Base-by-base conservation (phyloP, 108 stramenopile genomes). In the Nitzschia sp. region DNA sequence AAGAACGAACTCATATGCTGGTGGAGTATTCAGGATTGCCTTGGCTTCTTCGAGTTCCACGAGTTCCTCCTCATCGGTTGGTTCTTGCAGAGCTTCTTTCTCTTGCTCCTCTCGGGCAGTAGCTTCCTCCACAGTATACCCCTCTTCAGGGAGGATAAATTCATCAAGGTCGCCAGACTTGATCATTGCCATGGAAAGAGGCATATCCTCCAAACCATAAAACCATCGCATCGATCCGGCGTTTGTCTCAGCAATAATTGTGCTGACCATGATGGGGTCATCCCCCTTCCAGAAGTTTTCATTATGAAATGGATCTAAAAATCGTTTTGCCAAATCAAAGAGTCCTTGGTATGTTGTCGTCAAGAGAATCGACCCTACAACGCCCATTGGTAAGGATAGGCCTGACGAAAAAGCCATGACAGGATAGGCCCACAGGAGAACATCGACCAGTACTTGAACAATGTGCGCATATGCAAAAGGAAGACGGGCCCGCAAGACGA, bases 231-330 rank as follows among this genome's bases (percentile, higher is more conserved):
- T 29, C 27, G 57, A 59, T n/a, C 71, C 77, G 15, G 66, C 54
- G 57, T 78, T 78, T 1, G 70, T 56, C 46, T 78, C 77, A 5
- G 71, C 71, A 30, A 78, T 68, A 18, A 78, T 42, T 2, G 71
- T 72, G 18, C 65, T 71, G 9, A 78, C 71, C 21, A 30, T 32
- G 26, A 78, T 46, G 2, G 71, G 66, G 28, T 72, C 77, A 35
- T 68, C 65, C 11, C 77, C 77, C 19, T 61, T 23, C 34, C 77
- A 71, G 27, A 67, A 78, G 48, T 73, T 72, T 64, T 82, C 75
- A 63, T 80, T 83, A 59, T 72, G 56, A 35, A 73, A 77, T 31
- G 79, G 81, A 64, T 82, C 81, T 48, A 82, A 48, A 75, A 82
- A 82, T 33, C 48, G 64, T 67, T 82, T 82, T 21, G 81, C 53